These are phyloP conservation scores for Brassica incana DNA, from an alignment of 345 rosid genomes.

Conservation along the genomic window DNA sequence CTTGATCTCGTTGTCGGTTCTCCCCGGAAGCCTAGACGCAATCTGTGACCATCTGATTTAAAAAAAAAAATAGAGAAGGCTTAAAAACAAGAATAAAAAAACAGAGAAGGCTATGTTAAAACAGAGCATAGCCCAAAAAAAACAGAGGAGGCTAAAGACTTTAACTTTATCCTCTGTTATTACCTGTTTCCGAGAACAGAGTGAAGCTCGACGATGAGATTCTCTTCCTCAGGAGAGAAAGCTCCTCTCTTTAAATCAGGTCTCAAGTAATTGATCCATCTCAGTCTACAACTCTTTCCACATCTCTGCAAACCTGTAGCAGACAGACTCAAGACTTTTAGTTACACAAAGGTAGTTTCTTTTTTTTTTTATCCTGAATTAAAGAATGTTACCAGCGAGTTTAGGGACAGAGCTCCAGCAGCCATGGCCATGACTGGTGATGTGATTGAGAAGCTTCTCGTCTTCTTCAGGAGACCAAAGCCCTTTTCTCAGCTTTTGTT, in stretches of 20 bases:
- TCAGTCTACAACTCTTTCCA: constrained; percentile 78
- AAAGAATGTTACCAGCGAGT: constrained; percentile 57
- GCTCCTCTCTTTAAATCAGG: constrained; percentile 92
- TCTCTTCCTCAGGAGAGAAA: constrained; percentile 76
- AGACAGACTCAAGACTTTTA: neutral
- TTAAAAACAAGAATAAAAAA: constrained; percentile 1
- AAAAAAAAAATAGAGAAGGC: constrained; percentile 10
- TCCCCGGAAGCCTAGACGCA: constrained; percentile 61
- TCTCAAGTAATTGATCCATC: constrained; percentile 87
- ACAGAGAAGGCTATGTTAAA: neutral
- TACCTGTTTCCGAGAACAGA: constrained; percentile 75
- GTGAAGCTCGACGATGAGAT: constrained; percentile 73
- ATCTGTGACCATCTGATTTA: constrained; percentile 66
- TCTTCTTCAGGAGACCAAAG: constrained; percentile 94
- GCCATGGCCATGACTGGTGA: constrained; percentile 71
- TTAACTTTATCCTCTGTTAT: neutral
- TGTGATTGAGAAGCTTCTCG: constrained; percentile 71
- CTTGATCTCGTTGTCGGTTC: constrained; percentile 70
- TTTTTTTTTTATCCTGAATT: neutral
- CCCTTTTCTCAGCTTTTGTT: constrained; percentile 81
- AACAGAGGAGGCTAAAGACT: neutral
- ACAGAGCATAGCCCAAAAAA: neutral
- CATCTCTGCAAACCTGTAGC: constrained; percentile 70
- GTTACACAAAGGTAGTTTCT: neutral
- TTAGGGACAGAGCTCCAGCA: constrained; percentile 93